Conservation (phyloP, 83 land plant genomes). For the Picea abies region DNA sequence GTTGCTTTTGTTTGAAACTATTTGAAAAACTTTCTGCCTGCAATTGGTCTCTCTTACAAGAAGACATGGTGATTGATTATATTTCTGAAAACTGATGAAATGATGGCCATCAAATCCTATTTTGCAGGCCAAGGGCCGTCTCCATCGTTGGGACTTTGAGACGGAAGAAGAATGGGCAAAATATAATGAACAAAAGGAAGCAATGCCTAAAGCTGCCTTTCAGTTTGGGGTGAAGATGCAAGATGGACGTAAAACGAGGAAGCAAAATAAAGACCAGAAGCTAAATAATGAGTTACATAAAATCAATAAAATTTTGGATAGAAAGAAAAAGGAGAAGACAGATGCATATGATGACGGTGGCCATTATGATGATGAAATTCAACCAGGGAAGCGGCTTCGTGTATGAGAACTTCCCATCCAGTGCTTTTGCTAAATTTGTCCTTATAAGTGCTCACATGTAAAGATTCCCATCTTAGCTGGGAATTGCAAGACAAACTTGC, state of each 20-base stretch:
- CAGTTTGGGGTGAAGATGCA: slow-evolving; percentile 99
- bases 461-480: too few species aligned
- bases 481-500: too few species aligned
- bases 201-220: slow-evolving; percentile 99
- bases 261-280: slow-evolving; percentile 97
- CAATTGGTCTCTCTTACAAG: not conserved
- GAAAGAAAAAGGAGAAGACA: slow-evolving; percentile 74
- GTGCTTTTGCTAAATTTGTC: too few species aligned
- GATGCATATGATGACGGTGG: slow-evolving; percentile 54
- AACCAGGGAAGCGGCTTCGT: slow-evolving; percentile 67
- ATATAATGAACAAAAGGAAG: slow-evolving; percentile 98
- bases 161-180: slow-evolving; percentile 99
- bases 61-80: not conserved
- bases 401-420: slow-evolving; percentile 22
- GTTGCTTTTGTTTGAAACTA: not conserved
- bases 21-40: not conserved
- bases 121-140: slow-evolving; percentile 94
- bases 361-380: slow-evolving; percentile 58
- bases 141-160: slow-evolving; percentile 98
- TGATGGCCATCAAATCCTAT: not conserved
- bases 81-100: not conserved
- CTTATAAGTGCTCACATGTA: too few species aligned
- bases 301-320: slow-evolving; percentile 85
- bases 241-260: slow-evolving; percentile 96
- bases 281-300: slow-evolving; percentile 93